These are phyloP conservation scores for Phytophthora rubi DNA, from an alignment of 352 stramenopile species.

Conservation along the genomic window DNA sequence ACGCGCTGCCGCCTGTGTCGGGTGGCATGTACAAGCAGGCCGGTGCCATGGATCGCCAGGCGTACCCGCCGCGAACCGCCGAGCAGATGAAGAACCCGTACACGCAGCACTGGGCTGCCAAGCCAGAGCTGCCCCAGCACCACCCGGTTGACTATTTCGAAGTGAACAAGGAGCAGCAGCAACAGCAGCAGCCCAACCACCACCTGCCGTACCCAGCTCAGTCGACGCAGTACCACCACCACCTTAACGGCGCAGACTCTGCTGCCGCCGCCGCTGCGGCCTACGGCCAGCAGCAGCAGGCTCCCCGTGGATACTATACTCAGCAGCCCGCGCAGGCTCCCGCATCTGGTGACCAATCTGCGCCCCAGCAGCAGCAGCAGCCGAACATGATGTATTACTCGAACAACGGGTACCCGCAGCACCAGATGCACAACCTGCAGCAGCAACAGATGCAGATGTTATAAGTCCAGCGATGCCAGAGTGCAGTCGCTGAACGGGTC, in stretches of 20 bases:
- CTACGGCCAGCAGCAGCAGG: conserved; percentile 60
- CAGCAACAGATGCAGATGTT: conserved; percentile 73
- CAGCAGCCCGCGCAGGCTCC: conserved; percentile 42
- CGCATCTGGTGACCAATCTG: conserved; percentile 31
- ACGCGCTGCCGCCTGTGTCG: conserved; percentile 53
- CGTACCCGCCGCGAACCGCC: conserved; percentile 20
- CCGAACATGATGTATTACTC: conserved; percentile 81
- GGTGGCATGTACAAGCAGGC: conserved; percentile 53
- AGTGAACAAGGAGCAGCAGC: conserved; percentile 65
- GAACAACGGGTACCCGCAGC: conserved; percentile 56
- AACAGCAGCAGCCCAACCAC: conserved; percentile 39
- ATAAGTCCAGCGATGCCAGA: conserved; percentile 41
- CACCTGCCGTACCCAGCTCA: conserved; percentile 55
- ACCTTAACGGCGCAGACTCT: conserved; percentile 67
- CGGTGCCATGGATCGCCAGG: conserved; percentile 49
- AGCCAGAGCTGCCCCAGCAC: conserved; percentile 51
- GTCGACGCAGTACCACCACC: conserved; percentile 75
- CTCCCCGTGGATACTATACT: conserved; percentile 55
- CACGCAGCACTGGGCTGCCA: conserved; percentile 67
- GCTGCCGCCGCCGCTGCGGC: conserved; percentile 55
- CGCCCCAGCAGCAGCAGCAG: conserved; percentile 34
- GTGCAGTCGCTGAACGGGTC: conserved; percentile 27
- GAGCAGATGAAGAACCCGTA: conserved; percentile 69
- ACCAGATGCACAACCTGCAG: conserved; percentile 81
- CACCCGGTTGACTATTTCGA: conserved; percentile 75